phyloP scores from a whole-genome alignment of 495 filamentous ascomycete genomes.

The Podospora pseudoanserina region DNA sequence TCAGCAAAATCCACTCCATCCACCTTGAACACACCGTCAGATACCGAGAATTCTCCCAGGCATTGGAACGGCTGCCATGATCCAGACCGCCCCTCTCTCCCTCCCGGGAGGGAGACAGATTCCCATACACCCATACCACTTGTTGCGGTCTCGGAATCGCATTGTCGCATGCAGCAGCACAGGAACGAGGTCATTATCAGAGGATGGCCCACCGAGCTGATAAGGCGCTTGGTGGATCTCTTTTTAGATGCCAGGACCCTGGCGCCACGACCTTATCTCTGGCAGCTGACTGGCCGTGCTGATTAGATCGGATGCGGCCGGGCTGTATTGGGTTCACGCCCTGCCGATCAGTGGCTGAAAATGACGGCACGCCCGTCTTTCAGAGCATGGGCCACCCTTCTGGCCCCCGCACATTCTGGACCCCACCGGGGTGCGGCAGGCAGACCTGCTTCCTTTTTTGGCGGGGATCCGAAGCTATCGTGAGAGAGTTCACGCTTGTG shows the following conservation, averaged over 20 bases:
- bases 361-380: neutral
- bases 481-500: conserved; percentile 4
- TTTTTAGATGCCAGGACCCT: neutral
- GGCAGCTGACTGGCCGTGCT: neutral
- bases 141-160: neutral
- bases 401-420: neutral
- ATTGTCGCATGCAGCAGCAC: neutral
- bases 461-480: conserved; percentile 25
- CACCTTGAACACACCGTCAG: neutral
- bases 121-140: neutral
- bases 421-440: neutral
- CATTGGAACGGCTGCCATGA: neutral
- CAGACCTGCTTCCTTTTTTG: conserved; percentile 19
- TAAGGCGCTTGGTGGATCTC: conserved; percentile 1
- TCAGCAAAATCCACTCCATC: neutral
- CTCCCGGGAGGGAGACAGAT: neutral
- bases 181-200: neutral
- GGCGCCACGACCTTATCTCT: neutral
- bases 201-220: conserved; percentile 5
- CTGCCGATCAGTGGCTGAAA: neutral
- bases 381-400: neutral
- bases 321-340: neutral
- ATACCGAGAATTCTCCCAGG: neutral
- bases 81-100: conserved; percentile 1
- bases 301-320: conserved; percentile 3